Conservation (phyloP, 805 yeast species). For the Debaryomyces maramus region DNA sequence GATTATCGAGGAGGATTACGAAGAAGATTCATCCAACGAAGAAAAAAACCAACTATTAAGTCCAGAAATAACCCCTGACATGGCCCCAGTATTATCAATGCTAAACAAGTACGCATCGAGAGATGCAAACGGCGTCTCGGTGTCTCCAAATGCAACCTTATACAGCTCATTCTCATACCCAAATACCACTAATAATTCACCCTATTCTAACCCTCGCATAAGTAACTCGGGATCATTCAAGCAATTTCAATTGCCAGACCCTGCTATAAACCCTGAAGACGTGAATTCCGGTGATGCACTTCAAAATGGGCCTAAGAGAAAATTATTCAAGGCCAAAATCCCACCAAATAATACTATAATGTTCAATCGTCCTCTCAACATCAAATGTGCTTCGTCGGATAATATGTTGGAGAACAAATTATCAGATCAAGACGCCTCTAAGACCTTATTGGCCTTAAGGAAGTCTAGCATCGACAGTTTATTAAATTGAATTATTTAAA, state of each 20-base stretch:
- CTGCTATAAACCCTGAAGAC: slow-evolving; percentile 27
- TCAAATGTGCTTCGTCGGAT: slow-evolving; percentile 5
- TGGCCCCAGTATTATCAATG: slow-evolving; percentile 33
- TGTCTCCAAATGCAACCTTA: background rate
- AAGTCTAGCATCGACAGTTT: slow-evolving; percentile 43
- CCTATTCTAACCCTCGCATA: slow-evolving; percentile 1
- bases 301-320: slow-evolving; percentile 24
- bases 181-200: slow-evolving; percentile 7
- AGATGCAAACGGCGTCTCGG: background rate
- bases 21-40: slow-evolving; percentile 7
- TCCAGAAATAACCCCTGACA: slow-evolving; percentile 40
- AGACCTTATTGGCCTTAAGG: slow-evolving; percentile 38
- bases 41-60: slow-evolving; percentile 23
- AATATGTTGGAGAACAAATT: slow-evolving; percentile 11
- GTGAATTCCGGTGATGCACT: slow-evolving; percentile 5
- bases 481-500: slow-evolving; percentile 29
- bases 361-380: slow-evolving; percentile 3
- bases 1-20: background rate
- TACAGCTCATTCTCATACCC: background rate
- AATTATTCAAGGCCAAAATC: slow-evolving; percentile 28
- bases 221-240: background rate
- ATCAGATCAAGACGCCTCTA: slow-evolving; percentile 36
- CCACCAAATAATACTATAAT: slow-evolving; percentile 27
- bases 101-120: slow-evolving; percentile 20
- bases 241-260: slow-evolving; percentile 39